Evolutionary conservation across 2,329 filamentous ascomycete genomes (phyloP), one percentile per base, ranked within the genome.

Genomic region (Pseudogymnoascus sp.): DNA sequence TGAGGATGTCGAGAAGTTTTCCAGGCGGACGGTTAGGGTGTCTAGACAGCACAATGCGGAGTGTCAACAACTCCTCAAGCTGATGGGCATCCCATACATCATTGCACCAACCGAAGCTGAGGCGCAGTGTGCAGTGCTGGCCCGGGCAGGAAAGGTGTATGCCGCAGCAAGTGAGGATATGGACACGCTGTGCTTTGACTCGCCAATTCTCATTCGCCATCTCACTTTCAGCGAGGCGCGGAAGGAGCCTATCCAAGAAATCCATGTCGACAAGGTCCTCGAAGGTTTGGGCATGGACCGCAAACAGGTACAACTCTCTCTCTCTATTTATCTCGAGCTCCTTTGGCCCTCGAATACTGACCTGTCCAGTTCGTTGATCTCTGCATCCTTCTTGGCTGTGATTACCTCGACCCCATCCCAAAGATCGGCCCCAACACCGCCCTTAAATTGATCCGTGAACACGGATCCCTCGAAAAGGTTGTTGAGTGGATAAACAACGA

Each of bases 1-100:
- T 22, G 87, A 99, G 74, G 94, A 99, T n/a, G 85, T 99, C 3
- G 94, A 99, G 78, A 97, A 97, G 76, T 99, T 97, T 78, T 95
- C 92, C 61, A 82, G 94, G 63, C 82, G 94, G 61, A 97, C 93
- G 1, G 94, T 99, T 58, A 84, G 91, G 63, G 94, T 97, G 61
- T 97, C 94, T n/a, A 84, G 89, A 66, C 93, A 99, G 77, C 94
- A 99, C 77, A 99, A 99, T 72, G 87, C 86, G 42, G 94, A 99
- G 74, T 97, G 94, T 75, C 93, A 96, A 79, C 84, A 85, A 63
- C 78, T 99, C 69, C 80, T 99, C 65, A 93, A 91, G 78, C 80
- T 97, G 63, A 99, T 99, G 94, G 94, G 94, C 11, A 87, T 99
- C 36, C 94, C 94, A 0, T 97, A 88, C 75, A 93, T 99, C 66